Base-by-base conservation (phyloP, 345 rosid species). In the Gossypium mustelinum region DNA sequence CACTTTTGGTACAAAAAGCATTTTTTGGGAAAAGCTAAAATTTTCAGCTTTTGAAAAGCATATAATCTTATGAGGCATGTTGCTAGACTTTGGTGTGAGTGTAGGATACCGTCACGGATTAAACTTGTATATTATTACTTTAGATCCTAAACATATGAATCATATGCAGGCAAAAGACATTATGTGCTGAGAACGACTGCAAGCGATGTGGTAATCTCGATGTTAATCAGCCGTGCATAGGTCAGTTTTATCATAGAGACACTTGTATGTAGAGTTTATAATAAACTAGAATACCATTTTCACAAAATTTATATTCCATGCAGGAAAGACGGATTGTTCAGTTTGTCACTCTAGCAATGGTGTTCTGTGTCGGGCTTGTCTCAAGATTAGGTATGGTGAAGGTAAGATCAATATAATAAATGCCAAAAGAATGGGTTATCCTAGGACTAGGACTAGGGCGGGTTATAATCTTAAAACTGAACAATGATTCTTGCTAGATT, bases 321-420 rank as follows among this genome's bases (percentile, higher is more conserved):
- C 85, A 85, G 87, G 87, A 75, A 85, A 82, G 76, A 85, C 84
- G 0, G 85, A 85, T 39, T 85, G 87, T 51, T 82, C 85, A 18
- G 74, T 78, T 52, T 85, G 87, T 60, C 85, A 82, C 60, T 82
- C 87, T 25, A 52, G 72, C 59, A 25, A 29, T 17, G 87, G 85
- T 56, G 85, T 84, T 78, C 41, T 78, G 6, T 84, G 85, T 29
- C 79, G 85, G 13, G 85, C 73, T 57, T 84, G 87, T 74, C 85
- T 84, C 73, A 76, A 65, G 43, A 76, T 84, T 60, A 75, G 85
- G 34, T 84, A 84, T 73, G 87, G 85, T 17, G 87, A 82, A 82
- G 87, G 87, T 84, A 68, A 76, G 80, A 62, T 25, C 27, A 51
- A 50, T 41, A 7, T 14, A 54, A 39, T 57, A 11, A 11, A 14